Base-by-base conservation (phyloP, 495 filamentous ascomycete species). In the Lasiosphaeria hispida region DNA sequence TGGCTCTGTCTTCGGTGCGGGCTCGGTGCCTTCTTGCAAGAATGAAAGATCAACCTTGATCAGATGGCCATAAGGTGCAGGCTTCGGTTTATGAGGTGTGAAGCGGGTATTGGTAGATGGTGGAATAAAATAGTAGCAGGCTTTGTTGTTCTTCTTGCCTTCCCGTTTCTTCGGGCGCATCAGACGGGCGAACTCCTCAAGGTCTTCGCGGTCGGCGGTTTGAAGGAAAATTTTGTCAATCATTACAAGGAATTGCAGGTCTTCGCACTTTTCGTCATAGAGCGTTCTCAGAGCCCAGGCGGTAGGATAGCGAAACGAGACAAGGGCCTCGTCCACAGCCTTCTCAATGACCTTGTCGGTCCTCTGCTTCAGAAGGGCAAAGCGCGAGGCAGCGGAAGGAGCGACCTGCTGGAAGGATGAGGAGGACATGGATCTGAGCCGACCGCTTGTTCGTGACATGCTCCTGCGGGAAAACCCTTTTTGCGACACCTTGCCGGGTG, bases 231-330 rank as follows among this genome's bases (percentile, higher is more conserved):
- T 68, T 47, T 75, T 70, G 65, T 77, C 72, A 37, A 81, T 63
- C 68, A 81, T 74, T 60, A 52, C 68, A 50, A 78, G 65, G 63
- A 80, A 78, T 9, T 69, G 63, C 6, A 63, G 62, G 41, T 79
- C 68, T 34, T 54, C 43, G 43, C 66, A 68, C 34, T 78, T 67
- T 57, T 83, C 80, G 49, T 80, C 75, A 61, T 80, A 81, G 52
- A 82, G 67, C 15, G 77, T 75, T 44, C 79, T 75, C 55, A 83
- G 69, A 41, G 80, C 80, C 68, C 72, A 83, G 7, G 80, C 80
- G 14, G 80, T 83, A 48, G 80, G 80, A 57, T 78, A 81, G 42
- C 79, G 74, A 43, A 66, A 72, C 58, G 74, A 69, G 41, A 62
- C 56, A 33, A 83, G 63, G 14, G 80, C 80, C 54, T 79, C 74